Base-by-base conservation (phyloP, 1,284 basidiomycete species). In the Cutaneotrichosporon spelunceum region DNA sequence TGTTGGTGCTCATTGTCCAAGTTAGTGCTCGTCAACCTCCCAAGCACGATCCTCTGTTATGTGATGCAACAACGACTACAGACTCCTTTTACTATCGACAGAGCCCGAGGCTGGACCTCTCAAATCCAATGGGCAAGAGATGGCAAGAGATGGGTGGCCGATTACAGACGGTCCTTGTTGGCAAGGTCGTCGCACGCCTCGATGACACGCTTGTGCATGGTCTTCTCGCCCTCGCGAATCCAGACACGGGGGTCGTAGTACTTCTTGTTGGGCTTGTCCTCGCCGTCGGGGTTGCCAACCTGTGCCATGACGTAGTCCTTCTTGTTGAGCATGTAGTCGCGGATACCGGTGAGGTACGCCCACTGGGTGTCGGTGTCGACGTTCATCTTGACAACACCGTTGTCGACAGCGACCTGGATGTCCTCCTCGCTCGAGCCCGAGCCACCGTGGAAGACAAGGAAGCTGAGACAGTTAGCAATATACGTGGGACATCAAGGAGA, bases 371-470 rank as follows among this genome's bases (percentile, higher is more conserved):
- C 86, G 67, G 91, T 93, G 80, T 93, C 92, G 64, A 94, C 90
- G 81, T 94, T 94, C 91, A 95, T 94, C 84, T 97, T 97, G 75
- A 96, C 88, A 57, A 95, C 95, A 78, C 96, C 95, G 80, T 95
- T 86, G 65, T 81, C 74, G 70, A 99, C 95, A 60, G 95, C 95
- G 55, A 89, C 93, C 73, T 83, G 83, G 82, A 99, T 99, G 83
- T 99, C 96, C 62, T 96, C 88, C 83, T 95, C 94, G 72, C 89
- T 88, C 42, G 95, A 98, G 62, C 96, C 96, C 61, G 95, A 98
- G 71, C 96, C 96, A 81, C 96, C 96, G 84, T 99, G 96, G 93
- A 99, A 99, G 81, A 99, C 96, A 66, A 99, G 90, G 87, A 89
- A 98, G 72, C 90, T 91, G 66, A 24, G 1, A 53, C 34, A n/a